Evolutionary conservation across 306 rosid genomes (phyloP).

Genomic region (Lupinus albus): DNA sequence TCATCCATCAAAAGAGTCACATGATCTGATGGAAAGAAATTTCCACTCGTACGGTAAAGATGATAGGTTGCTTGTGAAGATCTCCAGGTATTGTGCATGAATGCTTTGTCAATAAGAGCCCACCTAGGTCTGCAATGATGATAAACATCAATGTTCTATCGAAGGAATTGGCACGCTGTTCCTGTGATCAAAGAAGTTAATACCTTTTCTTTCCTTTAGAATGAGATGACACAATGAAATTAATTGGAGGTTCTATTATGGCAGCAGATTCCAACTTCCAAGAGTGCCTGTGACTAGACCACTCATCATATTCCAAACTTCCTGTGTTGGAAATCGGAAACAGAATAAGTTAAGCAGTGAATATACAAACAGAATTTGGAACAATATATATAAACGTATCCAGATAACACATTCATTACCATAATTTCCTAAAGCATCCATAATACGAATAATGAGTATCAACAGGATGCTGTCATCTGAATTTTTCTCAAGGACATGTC

Average conservation of each 20-base stretch:
- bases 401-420: slow-evolving; percentile 54
- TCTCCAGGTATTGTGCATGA: slow-evolving; percentile 98
- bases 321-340: slow-evolving; percentile 53
- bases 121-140: slow-evolving; percentile 82
- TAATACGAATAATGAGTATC: slow-evolving; percentile 89
- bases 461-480: slow-evolving; percentile 92
- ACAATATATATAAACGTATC: slow-evolving; percentile 11
- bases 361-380: slow-evolving; percentile 23
- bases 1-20: slow-evolving; percentile 82
- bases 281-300: slow-evolving; percentile 97
- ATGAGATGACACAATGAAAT: slow-evolving; percentile 79
- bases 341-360: slow-evolving; percentile 34
- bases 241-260: slow-evolving; percentile 84
- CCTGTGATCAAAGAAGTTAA: slow-evolving; percentile 34
- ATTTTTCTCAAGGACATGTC: slow-evolving; percentile 79
- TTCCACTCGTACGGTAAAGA: slow-evolving; percentile 74
- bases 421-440: slow-evolving; percentile 95
- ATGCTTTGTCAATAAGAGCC: slow-evolving; percentile 98
- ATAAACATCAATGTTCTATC: slow-evolving; percentile 33
- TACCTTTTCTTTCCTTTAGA: slow-evolving; percentile 93
- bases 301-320: slow-evolving; percentile 93
- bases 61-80: slow-evolving; percentile 96
- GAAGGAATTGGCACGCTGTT: slow-evolving; percentile 22
- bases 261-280: slow-evolving; percentile 99
- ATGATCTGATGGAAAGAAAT: slow-evolving; percentile 72